Conservation (phyloP, 1,139 yeast species). For the Meyerozyma sp. region DNA sequence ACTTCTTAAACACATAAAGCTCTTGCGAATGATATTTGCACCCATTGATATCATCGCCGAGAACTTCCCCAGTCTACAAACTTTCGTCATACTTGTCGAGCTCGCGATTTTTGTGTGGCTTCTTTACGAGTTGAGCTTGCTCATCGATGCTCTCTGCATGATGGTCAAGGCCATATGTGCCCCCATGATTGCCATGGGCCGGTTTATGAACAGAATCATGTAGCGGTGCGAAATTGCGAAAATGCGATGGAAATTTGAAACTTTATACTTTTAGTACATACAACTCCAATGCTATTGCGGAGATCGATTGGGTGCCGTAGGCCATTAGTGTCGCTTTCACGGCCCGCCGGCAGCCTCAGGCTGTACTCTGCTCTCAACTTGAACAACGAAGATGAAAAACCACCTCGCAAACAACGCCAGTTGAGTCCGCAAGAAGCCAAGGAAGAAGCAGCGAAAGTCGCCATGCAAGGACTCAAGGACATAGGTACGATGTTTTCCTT, state of each 20-base stretch:
- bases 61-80: conserved; percentile 35
- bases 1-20: conserved; percentile 30
- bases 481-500: conserved; percentile 33
- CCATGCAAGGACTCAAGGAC: conserved; percentile 39
- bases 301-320: background rate
- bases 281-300: background rate
- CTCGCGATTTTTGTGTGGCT: conserved; percentile 39
- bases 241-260: too few relatives aligned
- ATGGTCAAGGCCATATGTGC: conserved; percentile 45
- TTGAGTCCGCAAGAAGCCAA: conserved; percentile 15
- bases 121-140: conserved; percentile 36
- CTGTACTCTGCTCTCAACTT: background rate
- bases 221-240: conserved; percentile 3
- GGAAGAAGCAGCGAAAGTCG: conserved; percentile 36
- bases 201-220: conserved; percentile 40
- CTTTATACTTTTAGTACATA: background rate
- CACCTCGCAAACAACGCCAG: background rate
- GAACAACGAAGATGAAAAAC: conserved; percentile 1
- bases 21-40: conserved; percentile 36
- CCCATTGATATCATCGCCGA: conserved; percentile 40
- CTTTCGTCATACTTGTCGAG: conserved; percentile 35
- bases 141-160: conserved; percentile 44
- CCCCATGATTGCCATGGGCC: conserved; percentile 44
- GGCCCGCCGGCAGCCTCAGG: background rate
- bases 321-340: background rate